Evolutionary conservation across 2,329 filamentous ascomycete species (phyloP).

Genomic region (Colletotrichum cuscutae): DNA sequence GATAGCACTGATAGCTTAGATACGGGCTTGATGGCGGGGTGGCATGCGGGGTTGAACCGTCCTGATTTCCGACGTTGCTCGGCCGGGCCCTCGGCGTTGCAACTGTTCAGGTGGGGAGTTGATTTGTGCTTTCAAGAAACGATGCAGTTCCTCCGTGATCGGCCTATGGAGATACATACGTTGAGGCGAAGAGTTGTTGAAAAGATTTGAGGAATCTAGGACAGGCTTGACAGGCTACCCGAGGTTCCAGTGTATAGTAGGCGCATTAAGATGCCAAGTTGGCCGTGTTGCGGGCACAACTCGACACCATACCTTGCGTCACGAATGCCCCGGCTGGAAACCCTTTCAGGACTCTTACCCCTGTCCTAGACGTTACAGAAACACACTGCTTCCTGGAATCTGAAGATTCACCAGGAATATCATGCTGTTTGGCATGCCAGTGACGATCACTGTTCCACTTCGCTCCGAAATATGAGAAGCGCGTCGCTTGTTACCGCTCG

Average conservation of each 20-base stretch:
- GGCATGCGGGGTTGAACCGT: slow-evolving; percentile 10
- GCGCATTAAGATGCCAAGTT: too few relatives aligned
- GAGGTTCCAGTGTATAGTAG: not conserved
- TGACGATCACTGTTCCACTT: too few relatives aligned
- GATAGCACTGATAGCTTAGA: slow-evolving; percentile 26
- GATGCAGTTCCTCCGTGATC: slow-evolving; percentile 22
- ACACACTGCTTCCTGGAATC: too few relatives aligned
- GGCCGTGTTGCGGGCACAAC: not conserved
- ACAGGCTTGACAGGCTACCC: not conserved
- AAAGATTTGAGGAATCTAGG: not conserved
- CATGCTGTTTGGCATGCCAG: too few relatives aligned
- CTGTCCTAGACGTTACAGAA: too few relatives aligned
- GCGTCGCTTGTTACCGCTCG: too few relatives aligned
- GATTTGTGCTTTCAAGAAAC: not conserved
- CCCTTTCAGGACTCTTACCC: too few relatives aligned
- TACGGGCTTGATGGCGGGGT: slow-evolving; percentile 3
- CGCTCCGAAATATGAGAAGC: too few relatives aligned
- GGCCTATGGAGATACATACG: not conserved
- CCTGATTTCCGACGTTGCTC: slow-evolving; percentile 17
- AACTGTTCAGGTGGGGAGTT: slow-evolving; percentile 1
- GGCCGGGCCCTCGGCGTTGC: slow-evolving; percentile 27
- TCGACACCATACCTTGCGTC: not conserved
- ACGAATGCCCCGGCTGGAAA: not conserved
- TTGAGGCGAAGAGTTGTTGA: not conserved
- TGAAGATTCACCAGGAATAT: too few relatives aligned